These are phyloP conservation scores for Cicer judaicum DNA, from an alignment of 306 rosid species.

Conservation along the genomic window DNA sequence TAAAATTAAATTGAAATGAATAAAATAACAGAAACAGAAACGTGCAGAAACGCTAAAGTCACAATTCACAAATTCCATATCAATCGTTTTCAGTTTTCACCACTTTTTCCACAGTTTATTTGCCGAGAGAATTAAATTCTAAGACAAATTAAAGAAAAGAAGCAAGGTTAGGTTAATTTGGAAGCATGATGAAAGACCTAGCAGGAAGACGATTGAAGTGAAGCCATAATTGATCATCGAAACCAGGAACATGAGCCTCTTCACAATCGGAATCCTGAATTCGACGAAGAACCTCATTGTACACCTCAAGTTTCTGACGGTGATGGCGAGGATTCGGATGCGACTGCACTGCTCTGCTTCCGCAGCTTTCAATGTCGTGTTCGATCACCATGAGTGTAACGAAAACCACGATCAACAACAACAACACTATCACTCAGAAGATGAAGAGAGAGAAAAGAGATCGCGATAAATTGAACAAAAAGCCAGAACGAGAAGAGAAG, in stretches of 20 bases:
- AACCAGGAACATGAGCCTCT: slow-evolving; percentile 80
- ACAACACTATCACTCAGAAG: neutral
- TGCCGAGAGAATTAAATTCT: no score
- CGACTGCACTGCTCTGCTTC: slow-evolving; percentile 68
- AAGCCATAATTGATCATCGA: slow-evolving; percentile 92
- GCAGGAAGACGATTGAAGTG: slow-evolving; percentile 97
- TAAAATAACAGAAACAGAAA: neutral
- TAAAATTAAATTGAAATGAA: neutral
- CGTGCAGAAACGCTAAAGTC: neutral
- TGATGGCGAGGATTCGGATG: slow-evolving; percentile 66
- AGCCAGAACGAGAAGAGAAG: neutral
- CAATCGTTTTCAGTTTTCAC: slow-evolving; percentile 27
- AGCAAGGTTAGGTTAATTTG: slow-evolving; percentile 35
- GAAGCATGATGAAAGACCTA: slow-evolving; percentile 54
- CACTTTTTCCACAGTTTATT: neutral
- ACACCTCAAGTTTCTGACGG: slow-evolving; percentile 81
- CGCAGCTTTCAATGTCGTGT: slow-evolving; percentile 90
- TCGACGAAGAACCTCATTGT: slow-evolving; percentile 87
- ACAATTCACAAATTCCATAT: slow-evolving; percentile 14
- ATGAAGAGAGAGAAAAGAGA: slow-evolving; percentile 32
- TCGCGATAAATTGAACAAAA: slow-evolving; percentile 37
- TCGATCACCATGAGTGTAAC: slow-evolving; percentile 69
- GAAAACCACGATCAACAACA: slow-evolving; percentile 23
- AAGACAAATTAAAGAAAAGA: neutral
- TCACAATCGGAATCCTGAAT: slow-evolving; percentile 70